phyloP scores from a whole-genome alignment of 2,329 filamentous ascomycete genomes.

The Claviceps sorghi region DNA sequence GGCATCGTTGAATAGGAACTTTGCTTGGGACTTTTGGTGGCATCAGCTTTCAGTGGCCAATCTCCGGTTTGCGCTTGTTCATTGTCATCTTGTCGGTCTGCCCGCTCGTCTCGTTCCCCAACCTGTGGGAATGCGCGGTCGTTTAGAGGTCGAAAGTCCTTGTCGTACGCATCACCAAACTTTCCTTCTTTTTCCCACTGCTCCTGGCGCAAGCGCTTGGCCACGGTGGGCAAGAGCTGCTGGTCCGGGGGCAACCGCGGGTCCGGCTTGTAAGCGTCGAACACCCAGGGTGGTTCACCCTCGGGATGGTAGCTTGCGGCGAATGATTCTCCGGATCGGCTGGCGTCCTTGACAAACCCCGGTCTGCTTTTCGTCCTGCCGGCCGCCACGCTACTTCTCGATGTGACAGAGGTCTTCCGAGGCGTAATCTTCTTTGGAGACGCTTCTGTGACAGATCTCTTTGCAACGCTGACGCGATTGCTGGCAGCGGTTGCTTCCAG shows the following conservation, averaged over 20 bases:
- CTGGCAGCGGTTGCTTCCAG: slow-evolving; percentile 7
- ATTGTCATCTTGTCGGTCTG: slow-evolving; percentile 11
- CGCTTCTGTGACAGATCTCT: slow-evolving; percentile 31
- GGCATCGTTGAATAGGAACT: slow-evolving; percentile 49
- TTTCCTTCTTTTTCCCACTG: slow-evolving; percentile 90
- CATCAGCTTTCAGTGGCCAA: slow-evolving; percentile 43
- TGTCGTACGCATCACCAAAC: slow-evolving; percentile 73
- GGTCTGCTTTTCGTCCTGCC: slow-evolving; percentile 50
- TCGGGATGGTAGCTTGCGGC: slow-evolving; percentile 55
- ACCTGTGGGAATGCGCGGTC: slow-evolving; percentile 40
- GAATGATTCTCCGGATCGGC: slow-evolving; percentile 41
- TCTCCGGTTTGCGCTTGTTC: slow-evolving; percentile 25
- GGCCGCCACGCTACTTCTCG: slow-evolving; percentile 26
- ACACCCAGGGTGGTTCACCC: slow-evolving; percentile 90
- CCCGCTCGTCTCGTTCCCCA: slow-evolving; percentile 21
- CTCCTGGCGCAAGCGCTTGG: slow-evolving; percentile 79
- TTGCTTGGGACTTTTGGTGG: slow-evolving; percentile 30
- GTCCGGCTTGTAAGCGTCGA: slow-evolving; percentile 90
- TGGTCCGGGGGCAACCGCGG: slow-evolving; percentile 87
- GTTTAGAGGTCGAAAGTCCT: slow-evolving; percentile 71
- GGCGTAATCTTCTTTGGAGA: slow-evolving; percentile 38
- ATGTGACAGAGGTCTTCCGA: slow-evolving; percentile 30
- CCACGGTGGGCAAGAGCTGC: slow-evolving; percentile 88
- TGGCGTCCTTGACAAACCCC: slow-evolving; percentile 34
- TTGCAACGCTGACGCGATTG: slow-evolving; percentile 17